These are phyloP conservation scores for Chiua virens DNA, from an alignment of 768 basidiomycete genomes.

Conservation along the genomic window DNA sequence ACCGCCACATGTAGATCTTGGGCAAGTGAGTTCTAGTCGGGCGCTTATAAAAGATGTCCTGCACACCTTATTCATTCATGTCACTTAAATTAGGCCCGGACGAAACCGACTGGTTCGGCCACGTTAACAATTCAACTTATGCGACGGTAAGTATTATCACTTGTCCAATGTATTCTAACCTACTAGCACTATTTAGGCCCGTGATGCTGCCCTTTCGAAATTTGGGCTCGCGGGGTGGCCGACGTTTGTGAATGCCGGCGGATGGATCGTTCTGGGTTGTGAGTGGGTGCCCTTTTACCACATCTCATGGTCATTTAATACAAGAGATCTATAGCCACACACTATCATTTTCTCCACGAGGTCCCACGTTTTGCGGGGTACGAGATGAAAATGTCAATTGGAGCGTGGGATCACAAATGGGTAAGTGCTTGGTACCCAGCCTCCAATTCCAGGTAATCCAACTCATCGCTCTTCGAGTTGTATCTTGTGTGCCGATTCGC, in stretches of 20 bases:
- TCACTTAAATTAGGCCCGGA: constrained; percentile 16
- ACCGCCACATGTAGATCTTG: constrained; percentile 2
- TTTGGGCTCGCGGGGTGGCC: constrained; percentile 8
- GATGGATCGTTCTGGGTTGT: constrained; percentile 7
- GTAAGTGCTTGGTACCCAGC: not conserved
- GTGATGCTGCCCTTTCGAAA: constrained; percentile 14
- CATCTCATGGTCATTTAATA: no score
- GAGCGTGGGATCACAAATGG: constrained; percentile 19
- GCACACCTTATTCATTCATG: not conserved
- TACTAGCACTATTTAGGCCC: constrained; percentile 1
- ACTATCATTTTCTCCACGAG: constrained; percentile 18
- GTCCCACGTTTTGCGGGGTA: constrained; percentile 16
- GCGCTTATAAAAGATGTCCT: not conserved
- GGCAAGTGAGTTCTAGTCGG: constrained; percentile 13
- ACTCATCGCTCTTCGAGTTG: constrained; percentile 3
- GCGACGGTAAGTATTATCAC: constrained; percentile 4
- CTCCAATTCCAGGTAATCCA: no score
- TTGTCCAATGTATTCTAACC: not conserved
- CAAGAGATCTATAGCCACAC: constrained; percentile 1
- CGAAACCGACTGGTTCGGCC: constrained; percentile 18
- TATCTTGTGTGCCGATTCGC: constrained; percentile 17
- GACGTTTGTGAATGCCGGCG: constrained; percentile 12
- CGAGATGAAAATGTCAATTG: constrained; percentile 15
- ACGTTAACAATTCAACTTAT: constrained; percentile 15
- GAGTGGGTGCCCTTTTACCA: not conserved